Percentiles rank a stretch among this genome's conserved stretches.
These are phyloP conservation scores for Penicillium polonicum DNA, from an alignment of 2,329 filamentous ascomycete genomes.

Conservation along the genomic window DNA sequence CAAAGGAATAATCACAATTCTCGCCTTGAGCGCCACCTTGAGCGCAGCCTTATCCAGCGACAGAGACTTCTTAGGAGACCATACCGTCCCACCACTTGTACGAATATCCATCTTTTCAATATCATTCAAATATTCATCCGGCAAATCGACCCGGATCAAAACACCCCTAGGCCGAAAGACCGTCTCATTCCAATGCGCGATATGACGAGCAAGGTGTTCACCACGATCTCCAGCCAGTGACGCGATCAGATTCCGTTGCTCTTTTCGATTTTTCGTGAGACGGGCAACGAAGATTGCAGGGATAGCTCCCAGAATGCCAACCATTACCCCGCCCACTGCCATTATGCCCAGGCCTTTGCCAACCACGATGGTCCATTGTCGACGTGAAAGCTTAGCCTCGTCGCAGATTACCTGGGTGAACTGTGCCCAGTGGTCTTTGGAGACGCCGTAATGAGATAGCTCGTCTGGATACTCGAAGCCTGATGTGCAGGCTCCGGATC, in stretches of 20 bases:
- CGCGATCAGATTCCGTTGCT: slow-evolving; percentile 28
- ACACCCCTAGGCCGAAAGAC: slow-evolving; percentile 31
- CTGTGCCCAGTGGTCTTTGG: slow-evolving; percentile 23
- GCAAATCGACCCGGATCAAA: slow-evolving; percentile 34
- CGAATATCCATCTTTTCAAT: slow-evolving; percentile 27
- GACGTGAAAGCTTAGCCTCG: slow-evolving; percentile 28
- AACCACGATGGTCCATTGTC: slow-evolving; percentile 32
- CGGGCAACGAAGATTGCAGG: slow-evolving; percentile 28
- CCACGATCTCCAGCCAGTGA: slow-evolving; percentile 18
- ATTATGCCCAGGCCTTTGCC: slow-evolving; percentile 31
- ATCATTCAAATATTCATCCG: slow-evolving; percentile 27
- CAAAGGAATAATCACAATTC: slow-evolving; percentile 32
- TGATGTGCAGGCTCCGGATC: slow-evolving; percentile 26
- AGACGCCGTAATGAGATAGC: slow-evolving; percentile 23
- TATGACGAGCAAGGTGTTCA: slow-evolving; percentile 19
- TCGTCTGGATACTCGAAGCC: slow-evolving; percentile 34
- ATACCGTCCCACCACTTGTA: background rate
- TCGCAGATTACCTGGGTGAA: slow-evolving; percentile 32
- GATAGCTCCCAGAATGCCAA: slow-evolving; percentile 31
- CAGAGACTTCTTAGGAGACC: slow-evolving; percentile 1
- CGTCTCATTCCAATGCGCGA: slow-evolving; percentile 31
- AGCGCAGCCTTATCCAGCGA: slow-evolving; percentile 20
- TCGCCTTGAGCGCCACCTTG: slow-evolving; percentile 24
- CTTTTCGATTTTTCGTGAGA: slow-evolving; percentile 20
- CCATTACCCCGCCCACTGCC: slow-evolving; percentile 32